Percentiles rank a stretch among this genome's conserved stretches.
Conservation (phyloP, 164 flowering plant genomes). For the Kingdonia uniflora region DNA sequence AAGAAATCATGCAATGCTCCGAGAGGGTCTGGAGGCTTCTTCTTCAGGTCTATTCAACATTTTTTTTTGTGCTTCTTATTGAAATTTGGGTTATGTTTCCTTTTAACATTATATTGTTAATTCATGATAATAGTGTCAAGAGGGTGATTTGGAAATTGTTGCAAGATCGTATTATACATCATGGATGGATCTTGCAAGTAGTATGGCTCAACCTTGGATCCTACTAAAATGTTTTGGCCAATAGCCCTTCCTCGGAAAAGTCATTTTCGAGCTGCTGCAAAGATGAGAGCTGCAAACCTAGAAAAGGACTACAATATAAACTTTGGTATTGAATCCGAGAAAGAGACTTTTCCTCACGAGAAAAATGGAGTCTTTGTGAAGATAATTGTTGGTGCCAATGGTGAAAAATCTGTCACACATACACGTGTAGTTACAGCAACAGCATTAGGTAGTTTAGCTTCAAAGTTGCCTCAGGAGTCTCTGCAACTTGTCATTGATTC, state of each 20-base stretch:
- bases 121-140: conserved; percentile 46
- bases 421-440: conserved; percentile 79
- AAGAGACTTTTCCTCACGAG: conserved; percentile 29
- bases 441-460: conserved; percentile 78
- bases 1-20: conserved; percentile 66
- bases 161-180: conserved; percentile 53
- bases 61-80: neutral
- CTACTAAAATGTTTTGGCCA: conserved; percentile 95
- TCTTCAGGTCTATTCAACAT: conserved; percentile 44
- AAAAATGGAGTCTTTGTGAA: conserved; percentile 51
- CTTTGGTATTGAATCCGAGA: conserved; percentile 26
- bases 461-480: conserved; percentile 56
- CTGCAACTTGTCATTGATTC: conserved; percentile 49
- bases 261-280: conserved; percentile 85
- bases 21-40: conserved; percentile 95
- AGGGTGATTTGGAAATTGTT: conserved; percentile 58
- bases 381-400: conserved; percentile 86
- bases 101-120: conserved; percentile 4
- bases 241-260: conserved; percentile 80
- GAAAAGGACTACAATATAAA: conserved; percentile 39
- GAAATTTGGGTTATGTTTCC: neutral
- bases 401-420: conserved; percentile 75
- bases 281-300: conserved; percentile 79
- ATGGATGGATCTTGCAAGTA: conserved; percentile 81
- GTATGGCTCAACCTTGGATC: conserved; percentile 75